phyloP scores from a whole-genome alignment of 2,329 filamentous ascomycete species.

The Xylariaceae sp. region DNA sequence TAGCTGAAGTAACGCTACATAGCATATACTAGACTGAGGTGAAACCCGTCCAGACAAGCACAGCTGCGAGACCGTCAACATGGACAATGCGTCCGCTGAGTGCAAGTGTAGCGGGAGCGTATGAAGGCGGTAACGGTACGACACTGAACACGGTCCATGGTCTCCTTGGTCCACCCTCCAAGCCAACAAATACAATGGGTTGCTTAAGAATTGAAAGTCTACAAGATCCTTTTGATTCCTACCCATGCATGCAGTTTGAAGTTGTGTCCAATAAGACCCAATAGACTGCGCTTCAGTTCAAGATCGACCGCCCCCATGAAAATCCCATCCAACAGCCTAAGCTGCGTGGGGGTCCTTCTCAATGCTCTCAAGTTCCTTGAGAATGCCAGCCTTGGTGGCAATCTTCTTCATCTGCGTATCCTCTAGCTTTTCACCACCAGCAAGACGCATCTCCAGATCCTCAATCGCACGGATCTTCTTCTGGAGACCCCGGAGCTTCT shows the following conservation, averaged over 20 bases:
- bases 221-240: not conserved
- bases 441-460: slow-evolving; percentile 93
- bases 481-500: slow-evolving; percentile 87
- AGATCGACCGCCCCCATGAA: not conserved
- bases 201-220: not conserved
- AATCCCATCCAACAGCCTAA: not conserved
- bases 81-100: too few relatives aligned
- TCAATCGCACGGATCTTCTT: slow-evolving; percentile 99
- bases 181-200: too few relatives aligned
- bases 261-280: slow-evolving; percentile 12
- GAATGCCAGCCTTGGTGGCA: slow-evolving; percentile 74
- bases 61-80: too few relatives aligned
- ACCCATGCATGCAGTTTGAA: not conserved
- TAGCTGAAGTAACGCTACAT: too few relatives aligned
- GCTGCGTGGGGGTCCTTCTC: slow-evolving; percentile 33
- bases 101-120: too few relatives aligned
- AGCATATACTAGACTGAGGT: too few relatives aligned
- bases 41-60: too few relatives aligned
- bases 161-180: too few relatives aligned
- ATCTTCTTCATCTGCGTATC: slow-evolving; percentile 99
- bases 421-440: slow-evolving; percentile 91
- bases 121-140: too few relatives aligned
- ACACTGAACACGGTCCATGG: too few relatives aligned
- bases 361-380: slow-evolving; percentile 71
- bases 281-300: not conserved